phyloP scores from a whole-genome alignment of 768 basidiomycete species.

The Brasilioporus rufonigricans region DNA sequence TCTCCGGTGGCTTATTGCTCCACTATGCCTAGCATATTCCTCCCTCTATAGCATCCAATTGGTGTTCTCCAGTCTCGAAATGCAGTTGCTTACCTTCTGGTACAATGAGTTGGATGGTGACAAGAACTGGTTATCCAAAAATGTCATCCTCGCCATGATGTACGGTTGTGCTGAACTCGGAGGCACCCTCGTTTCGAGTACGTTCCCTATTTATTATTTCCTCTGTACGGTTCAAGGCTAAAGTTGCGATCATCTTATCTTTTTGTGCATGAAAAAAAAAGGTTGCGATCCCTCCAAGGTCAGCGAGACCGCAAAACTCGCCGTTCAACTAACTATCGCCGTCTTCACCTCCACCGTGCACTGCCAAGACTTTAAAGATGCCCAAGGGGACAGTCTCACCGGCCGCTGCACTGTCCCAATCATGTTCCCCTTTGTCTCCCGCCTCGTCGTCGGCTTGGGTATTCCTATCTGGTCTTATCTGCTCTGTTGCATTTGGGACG shows the following conservation, averaged over 20 bases:
- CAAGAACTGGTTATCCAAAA: conserved; percentile 39
- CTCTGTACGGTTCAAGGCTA: neutral
- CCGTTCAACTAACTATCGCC: conserved; percentile 35
- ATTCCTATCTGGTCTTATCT: conserved; percentile 39
- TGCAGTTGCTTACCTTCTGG: conserved; percentile 32
- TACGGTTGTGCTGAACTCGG: conserved; percentile 41
- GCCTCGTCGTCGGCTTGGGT: conserved; percentile 31
- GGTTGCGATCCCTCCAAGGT: conserved; percentile 23
- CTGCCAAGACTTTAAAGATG: conserved; percentile 49
- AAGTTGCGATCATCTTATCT: neutral
- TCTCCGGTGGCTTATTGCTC: conserved; percentile 37
- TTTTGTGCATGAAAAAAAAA: neutral
- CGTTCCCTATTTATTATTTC: neutral
- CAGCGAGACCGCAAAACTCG: conserved; percentile 28
- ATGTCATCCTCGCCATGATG: conserved; percentile 38
- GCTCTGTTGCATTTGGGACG: conserved; percentile 35
- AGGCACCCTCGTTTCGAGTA: conserved; percentile 38
- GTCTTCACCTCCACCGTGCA: conserved; percentile 47
- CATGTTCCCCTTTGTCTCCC: conserved; percentile 37
- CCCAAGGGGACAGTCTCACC: conserved; percentile 36
- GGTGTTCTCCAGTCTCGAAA: conserved; percentile 33
- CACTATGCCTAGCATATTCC: conserved; percentile 36
- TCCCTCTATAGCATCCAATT: conserved; percentile 31
- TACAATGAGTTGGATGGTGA: conserved; percentile 41
- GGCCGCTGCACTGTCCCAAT: conserved; percentile 46